Conservation (phyloP, 2,329 filamentous ascomycete genomes). For the Mollisia scopiformis region DNA sequence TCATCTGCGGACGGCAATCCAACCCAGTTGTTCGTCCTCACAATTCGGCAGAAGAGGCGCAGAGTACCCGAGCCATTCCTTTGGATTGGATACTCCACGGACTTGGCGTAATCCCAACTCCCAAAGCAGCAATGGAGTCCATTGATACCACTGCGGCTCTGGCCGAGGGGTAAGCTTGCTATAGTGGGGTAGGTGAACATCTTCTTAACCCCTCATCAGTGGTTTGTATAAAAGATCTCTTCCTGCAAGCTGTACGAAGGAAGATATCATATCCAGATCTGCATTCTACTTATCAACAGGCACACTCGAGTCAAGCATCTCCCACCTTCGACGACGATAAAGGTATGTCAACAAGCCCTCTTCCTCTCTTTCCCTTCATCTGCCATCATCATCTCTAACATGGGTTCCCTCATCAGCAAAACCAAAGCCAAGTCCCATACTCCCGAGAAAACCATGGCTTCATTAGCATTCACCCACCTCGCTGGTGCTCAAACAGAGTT, state of each 20-base stretch:
- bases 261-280: constrained; percentile 21
- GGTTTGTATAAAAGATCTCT: constrained; percentile 14
- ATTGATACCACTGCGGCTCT: constrained; percentile 20
- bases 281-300: constrained; percentile 20
- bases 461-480: constrained; percentile 44
- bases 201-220: background rate
- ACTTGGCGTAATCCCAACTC: background rate
- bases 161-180: constrained; percentile 19
- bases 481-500: constrained; percentile 56
- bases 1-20: background rate
- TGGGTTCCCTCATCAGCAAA: constrained; percentile 37
- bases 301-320: constrained; percentile 1
- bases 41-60: background rate
- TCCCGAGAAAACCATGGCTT: constrained; percentile 20
- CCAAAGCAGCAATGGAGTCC: constrained; percentile 29
- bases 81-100: background rate
- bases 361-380: background rate
- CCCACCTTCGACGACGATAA: constrained; percentile 9
- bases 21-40: background rate
- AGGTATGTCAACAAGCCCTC: constrained; percentile 20
- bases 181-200: constrained; percentile 19
- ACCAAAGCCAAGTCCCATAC: constrained; percentile 24
- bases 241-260: constrained; percentile 19
- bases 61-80: background rate
- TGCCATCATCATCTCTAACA: constrained; percentile 27